Conservation (phyloP, 768 basidiomycete species). For the Mycena amicta region DNA sequence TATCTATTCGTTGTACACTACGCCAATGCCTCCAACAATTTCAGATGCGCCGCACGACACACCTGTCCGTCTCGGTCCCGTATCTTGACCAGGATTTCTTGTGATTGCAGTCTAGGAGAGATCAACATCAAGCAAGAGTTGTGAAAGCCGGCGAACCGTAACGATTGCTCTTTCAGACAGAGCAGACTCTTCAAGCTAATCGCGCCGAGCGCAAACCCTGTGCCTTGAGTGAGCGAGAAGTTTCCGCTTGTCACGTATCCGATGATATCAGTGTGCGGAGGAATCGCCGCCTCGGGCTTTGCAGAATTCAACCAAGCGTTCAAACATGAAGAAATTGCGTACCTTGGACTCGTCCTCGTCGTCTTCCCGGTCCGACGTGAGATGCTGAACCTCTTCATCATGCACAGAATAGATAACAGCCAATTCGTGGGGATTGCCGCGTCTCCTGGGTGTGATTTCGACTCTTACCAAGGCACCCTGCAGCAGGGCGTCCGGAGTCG, state of each 20-base stretch:
- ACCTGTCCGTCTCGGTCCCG: conserved; percentile 59
- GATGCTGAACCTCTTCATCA: conserved; percentile 48
- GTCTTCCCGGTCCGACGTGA: conserved; percentile 12
- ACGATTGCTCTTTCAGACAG: conserved; percentile 52
- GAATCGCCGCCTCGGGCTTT: conserved; percentile 31
- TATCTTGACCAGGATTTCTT: conserved; percentile 58
- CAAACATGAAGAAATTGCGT: too few relatives aligned
- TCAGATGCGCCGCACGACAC: conserved; percentile 53
- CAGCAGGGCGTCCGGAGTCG: conserved; percentile 43
- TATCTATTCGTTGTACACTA: neutral
- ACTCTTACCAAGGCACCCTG: conserved; percentile 71
- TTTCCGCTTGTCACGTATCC: conserved; percentile 87
- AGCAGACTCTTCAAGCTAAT: conserved; percentile 59
- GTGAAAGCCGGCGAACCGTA: conserved; percentile 31
- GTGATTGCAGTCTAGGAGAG: conserved; percentile 28
- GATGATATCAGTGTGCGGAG: conserved; percentile 53
- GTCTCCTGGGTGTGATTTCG: conserved; percentile 56
- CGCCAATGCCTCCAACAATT: neutral
- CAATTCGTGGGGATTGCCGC: conserved; percentile 77
- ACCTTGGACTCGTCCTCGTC: too few relatives aligned
- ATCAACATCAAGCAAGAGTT: conserved; percentile 27
- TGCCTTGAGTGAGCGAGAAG: conserved; percentile 76
- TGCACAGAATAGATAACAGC: conserved; percentile 70
- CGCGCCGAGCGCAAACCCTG: conserved; percentile 77
- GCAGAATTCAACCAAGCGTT: too few relatives aligned